Conservation (phyloP, 2,329 filamentous ascomycete genomes). For the Diaporthe australafricana region DNA sequence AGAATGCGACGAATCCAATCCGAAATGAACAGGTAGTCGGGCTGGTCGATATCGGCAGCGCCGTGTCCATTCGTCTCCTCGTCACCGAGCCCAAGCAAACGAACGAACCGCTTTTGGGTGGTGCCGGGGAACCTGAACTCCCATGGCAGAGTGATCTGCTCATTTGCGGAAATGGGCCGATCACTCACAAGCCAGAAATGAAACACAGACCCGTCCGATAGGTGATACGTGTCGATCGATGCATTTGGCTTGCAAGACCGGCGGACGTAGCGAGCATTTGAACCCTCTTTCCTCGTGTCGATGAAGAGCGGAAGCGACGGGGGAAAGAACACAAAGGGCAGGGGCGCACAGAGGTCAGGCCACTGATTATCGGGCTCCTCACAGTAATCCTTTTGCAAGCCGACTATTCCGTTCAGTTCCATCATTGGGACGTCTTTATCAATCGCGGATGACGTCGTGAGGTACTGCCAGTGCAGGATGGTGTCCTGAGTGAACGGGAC, state of each 20-base stretch:
- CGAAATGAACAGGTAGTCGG: conserved; percentile 70
- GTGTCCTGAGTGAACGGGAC: conserved; percentile 59
- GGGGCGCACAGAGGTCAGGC: conserved; percentile 71
- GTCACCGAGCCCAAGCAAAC: conserved; percentile 71
- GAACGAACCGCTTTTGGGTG: conserved; percentile 64
- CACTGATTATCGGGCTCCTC: conserved; percentile 74
- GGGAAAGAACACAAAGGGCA: conserved; percentile 88
- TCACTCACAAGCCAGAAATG: conserved; percentile 95
- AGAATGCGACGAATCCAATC: conserved; percentile 77
- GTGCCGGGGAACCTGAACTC: conserved; percentile 73
- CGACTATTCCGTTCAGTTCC: conserved; percentile 83
- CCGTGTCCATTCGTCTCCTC: conserved; percentile 62
- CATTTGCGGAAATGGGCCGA: conserved; percentile 74
- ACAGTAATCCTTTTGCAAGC: conserved; percentile 79
- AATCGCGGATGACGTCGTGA: conserved; percentile 64
- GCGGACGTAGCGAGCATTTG: conserved; percentile 86
- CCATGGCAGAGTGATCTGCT: conserved; percentile 75
- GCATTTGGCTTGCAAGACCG: conserved; percentile 93
- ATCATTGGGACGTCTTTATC: conserved; percentile 69
- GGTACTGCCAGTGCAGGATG: conserved; percentile 77
- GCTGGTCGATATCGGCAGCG: conserved; percentile 67
- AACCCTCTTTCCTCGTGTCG: conserved; percentile 90
- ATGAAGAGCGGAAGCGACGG: conserved; percentile 91
- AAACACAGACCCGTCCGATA: conserved; percentile 82
- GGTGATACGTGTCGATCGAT: conserved; percentile 82